Percentiles rank a stretch among this genome's conserved stretches.
These are phyloP conservation scores for Microcyclospora pomicola DNA, from an alignment of 2,329 filamentous ascomycete genomes.

Conservation along the genomic window DNA sequence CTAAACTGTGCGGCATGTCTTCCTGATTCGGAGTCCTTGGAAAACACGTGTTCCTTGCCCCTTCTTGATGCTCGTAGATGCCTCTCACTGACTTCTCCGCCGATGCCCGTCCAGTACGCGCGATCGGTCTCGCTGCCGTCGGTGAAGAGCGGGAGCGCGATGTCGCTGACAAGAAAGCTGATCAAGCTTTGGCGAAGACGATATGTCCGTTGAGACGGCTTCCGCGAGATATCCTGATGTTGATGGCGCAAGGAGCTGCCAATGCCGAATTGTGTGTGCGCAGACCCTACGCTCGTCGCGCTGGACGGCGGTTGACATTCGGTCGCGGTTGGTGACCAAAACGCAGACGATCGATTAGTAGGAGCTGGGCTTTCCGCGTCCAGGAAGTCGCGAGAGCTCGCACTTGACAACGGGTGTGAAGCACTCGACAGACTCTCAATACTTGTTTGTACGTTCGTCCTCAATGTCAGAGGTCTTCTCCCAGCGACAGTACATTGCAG, in stretches of 20 bases:
- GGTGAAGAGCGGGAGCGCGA: slow-evolving; percentile 75
- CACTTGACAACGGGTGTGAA: slow-evolving; percentile 17
- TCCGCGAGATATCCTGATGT: no score
- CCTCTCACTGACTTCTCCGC: slow-evolving; percentile 24
- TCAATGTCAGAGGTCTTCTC: slow-evolving; percentile 9
- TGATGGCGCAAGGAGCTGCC: no score
- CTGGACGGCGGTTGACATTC: slow-evolving; percentile 50
- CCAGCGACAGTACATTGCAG: slow-evolving; percentile 5
- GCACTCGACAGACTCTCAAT: slow-evolving; percentile 14
- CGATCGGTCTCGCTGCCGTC: slow-evolving; percentile 82
- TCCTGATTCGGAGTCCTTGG: not conserved
- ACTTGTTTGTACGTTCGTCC: slow-evolving; percentile 9
- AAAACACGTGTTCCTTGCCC: slow-evolving; percentile 1
- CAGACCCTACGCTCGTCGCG: slow-evolving; percentile 41
- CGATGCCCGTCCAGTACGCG: slow-evolving; percentile 58
- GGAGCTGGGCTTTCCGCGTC: slow-evolving; percentile 53
- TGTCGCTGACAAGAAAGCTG: slow-evolving; percentile 74
- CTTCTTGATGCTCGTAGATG: slow-evolving; percentile 6
- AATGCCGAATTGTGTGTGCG: slow-evolving; percentile 4
- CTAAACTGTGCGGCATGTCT: slow-evolving; percentile 10
- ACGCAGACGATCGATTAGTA: slow-evolving; percentile 60
- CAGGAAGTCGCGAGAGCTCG: slow-evolving; percentile 48
- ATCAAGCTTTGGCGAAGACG: slow-evolving; percentile 51
- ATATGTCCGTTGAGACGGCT: slow-evolving; percentile 3
- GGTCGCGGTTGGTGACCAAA: slow-evolving; percentile 78